Conservation (phyloP, 73 alveolate species). For the Effrenium voratum region DNA sequence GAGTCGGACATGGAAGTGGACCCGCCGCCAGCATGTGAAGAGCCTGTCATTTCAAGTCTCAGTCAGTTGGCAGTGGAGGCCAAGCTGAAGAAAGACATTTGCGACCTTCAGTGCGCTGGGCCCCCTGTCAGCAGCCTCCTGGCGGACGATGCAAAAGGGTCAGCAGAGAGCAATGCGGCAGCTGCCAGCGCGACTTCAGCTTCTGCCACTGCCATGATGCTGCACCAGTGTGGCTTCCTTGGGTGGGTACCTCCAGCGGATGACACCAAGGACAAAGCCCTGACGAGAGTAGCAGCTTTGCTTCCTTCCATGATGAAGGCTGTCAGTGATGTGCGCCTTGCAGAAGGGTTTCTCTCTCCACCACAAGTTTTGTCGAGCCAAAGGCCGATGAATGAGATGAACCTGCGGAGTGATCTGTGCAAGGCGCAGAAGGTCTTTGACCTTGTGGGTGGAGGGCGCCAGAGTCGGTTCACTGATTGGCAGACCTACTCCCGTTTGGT, state of each 20-base stretch:
- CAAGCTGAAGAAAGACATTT: neutral
- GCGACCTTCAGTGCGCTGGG: neutral
- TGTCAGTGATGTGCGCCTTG: neutral
- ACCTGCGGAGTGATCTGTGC: neutral
- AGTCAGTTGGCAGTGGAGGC: neutral
- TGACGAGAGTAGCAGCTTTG: neutral
- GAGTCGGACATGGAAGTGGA: neutral
- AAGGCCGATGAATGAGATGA: neutral
- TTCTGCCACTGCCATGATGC: neutral
- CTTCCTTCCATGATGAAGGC: neutral
- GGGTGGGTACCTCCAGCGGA: neutral
- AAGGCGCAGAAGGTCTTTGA: neutral
- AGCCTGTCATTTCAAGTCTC: neutral
- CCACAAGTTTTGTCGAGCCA: neutral
- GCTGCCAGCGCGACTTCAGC: neutral
- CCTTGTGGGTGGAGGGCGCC: neutral
- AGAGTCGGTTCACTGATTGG: slow-evolving; percentile 1
- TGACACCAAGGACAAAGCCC: neutral
- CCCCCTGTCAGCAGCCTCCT: neutral
- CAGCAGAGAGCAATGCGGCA: neutral
- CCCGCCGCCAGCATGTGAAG: neutral
- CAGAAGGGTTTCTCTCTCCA: neutral
- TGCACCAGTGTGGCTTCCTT: neutral
- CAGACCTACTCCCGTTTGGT: neutral
- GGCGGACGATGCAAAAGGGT: neutral